Conservation (phyloP, 768 basidiomycete genomes). For the Pulveroboletus sp. region DNA sequence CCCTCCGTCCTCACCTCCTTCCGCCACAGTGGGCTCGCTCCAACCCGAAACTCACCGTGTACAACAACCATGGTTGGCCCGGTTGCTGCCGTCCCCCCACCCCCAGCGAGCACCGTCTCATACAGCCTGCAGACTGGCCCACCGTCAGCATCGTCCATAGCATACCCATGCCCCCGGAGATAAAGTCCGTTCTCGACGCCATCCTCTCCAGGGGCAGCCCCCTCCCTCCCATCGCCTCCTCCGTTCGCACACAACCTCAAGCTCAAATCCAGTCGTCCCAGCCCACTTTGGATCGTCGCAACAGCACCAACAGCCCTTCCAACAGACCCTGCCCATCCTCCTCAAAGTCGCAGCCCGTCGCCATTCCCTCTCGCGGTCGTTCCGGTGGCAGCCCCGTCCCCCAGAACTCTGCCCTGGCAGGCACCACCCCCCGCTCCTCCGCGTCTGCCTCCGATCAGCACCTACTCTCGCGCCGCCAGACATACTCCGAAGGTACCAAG, state of each 20-base stretch:
- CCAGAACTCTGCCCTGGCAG: constrained; percentile 17
- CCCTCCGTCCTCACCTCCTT: constrained; percentile 25
- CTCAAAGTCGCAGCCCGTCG: constrained; percentile 34
- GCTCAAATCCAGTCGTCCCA: constrained; percentile 27
- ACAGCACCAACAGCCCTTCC: constrained; percentile 34
- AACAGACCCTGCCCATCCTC: constrained; percentile 24
- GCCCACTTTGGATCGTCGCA: constrained; percentile 43
- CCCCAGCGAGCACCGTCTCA: constrained; percentile 51
- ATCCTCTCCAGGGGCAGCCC: constrained; percentile 39
- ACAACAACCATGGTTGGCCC: constrained; percentile 78
- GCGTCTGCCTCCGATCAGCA: constrained; percentile 40
- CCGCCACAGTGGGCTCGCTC: constrained; percentile 63
- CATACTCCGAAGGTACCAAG: constrained; percentile 45
- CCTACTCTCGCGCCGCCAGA: constrained; percentile 45
- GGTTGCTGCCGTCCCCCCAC: constrained; percentile 82
- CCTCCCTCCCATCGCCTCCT: constrained; percentile 27
- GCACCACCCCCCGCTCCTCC: constrained; percentile 31
- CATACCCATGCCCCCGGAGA: constrained; percentile 66
- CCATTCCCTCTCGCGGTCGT: constrained; percentile 44
- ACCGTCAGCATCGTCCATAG: constrained; percentile 73
- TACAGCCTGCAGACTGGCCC: constrained; percentile 75
- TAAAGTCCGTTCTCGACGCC: constrained; percentile 63
- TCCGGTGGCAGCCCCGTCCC: constrained; percentile 48
- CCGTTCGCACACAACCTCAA: constrained; percentile 28
- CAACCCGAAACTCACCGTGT: constrained; percentile 51